phyloP scores from a whole-genome alignment of 2,329 filamentous ascomycete genomes.

The Neonectria neomacrospora region DNA sequence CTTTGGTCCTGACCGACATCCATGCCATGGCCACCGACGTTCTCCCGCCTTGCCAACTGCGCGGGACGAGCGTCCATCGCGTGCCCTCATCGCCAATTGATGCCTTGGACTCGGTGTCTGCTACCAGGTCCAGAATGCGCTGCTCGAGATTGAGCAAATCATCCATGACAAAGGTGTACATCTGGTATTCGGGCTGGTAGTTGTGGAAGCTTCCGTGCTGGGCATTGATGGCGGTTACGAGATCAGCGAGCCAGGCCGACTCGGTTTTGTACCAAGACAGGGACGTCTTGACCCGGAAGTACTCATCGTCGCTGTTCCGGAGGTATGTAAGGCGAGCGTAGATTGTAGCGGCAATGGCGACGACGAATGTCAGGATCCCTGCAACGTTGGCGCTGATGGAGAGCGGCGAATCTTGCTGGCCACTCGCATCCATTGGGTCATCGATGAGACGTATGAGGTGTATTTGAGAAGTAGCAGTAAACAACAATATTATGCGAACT shows the following conservation, averaged over 20 bases:
- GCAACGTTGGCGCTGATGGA: conserved; percentile 57
- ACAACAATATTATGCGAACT: not conserved
- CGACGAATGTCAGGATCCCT: conserved; percentile 60
- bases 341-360: conserved; percentile 56
- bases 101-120: conserved; percentile 53
- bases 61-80: conserved; percentile 53
- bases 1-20: conserved; percentile 56
- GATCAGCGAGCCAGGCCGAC: conserved; percentile 57
- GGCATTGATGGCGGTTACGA: conserved; percentile 48
- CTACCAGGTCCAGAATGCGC: conserved; percentile 57
- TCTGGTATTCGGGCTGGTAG: conserved; percentile 55
- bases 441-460: not conserved
- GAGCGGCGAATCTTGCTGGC: conserved; percentile 55
- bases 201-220: conserved; percentile 39
- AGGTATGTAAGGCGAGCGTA: conserved; percentile 58
- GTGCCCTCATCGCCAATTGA: conserved; percentile 34
- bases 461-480: not conserved
- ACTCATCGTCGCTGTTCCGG: conserved; percentile 59
- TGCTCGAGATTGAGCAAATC: conserved; percentile 57
- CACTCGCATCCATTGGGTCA: conserved; percentile 38
- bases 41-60: conserved; percentile 52
- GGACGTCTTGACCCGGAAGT: conserved; percentile 58
- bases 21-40: conserved; percentile 57
- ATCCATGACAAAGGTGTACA: conserved; percentile 61
- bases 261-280: conserved; percentile 63